These are phyloP conservation scores for Dactylellina cionopaga DNA, from an alignment of 2,329 filamentous ascomycete species.

Conservation along the genomic window DNA sequence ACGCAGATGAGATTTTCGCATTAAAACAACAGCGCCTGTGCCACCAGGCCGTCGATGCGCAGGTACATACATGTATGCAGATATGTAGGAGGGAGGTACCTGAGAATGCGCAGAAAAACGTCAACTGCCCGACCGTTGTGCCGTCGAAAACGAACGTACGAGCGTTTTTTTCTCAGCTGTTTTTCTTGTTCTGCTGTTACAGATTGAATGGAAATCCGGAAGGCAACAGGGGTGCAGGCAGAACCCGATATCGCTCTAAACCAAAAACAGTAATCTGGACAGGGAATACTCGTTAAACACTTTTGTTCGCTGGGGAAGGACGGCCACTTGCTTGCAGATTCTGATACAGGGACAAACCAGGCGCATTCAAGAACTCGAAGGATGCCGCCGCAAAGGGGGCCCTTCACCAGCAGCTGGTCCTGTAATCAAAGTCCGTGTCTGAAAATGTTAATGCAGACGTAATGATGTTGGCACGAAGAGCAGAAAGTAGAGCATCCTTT, in stretches of 20 bases:
- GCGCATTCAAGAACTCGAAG: conserved; percentile 19
- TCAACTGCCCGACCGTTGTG: conserved; percentile 18
- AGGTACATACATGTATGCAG: background rate
- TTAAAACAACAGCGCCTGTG: conserved; percentile 19
- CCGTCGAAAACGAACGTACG: background rate
- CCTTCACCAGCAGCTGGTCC: conserved; percentile 21
- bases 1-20: too few species aligned
- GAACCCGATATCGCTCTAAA: conserved; percentile 24
- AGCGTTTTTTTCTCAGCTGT: background rate
- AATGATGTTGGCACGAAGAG: conserved; percentile 9
- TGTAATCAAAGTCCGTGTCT: conserved; percentile 33
- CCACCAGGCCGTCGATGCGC: background rate
- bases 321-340: conserved; percentile 32
- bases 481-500: too few species aligned
- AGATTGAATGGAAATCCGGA: conserved; percentile 46
- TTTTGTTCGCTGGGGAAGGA: background rate
- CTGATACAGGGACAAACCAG: conserved; percentile 52
- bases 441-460: background rate
- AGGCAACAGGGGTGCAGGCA: conserved; percentile 45
- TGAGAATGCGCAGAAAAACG: conserved; percentile 1
- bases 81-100: background rate
- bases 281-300: too few species aligned
- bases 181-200: conserved; percentile 29
- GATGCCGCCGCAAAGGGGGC: conserved; percentile 41
- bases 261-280: conserved; percentile 33